These are phyloP conservation scores for Brassica rapa DNA, from an alignment of 345 rosid species.

Conservation along the genomic window DNA sequence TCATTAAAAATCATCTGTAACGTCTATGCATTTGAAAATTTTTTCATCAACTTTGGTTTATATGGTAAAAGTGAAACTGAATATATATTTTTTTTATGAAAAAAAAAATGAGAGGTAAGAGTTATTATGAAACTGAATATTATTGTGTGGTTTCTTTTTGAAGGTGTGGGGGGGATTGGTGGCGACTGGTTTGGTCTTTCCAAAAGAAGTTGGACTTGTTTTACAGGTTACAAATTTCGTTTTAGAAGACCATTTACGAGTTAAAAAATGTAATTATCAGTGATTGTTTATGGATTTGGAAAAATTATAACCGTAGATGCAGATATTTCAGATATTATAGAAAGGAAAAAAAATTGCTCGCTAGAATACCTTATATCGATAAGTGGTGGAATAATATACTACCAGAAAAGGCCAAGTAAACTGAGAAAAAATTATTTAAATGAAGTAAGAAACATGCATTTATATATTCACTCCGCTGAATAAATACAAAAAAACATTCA, in stretches of 20 bases:
- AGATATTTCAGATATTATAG: neutral
- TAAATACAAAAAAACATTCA: slow-evolving; percentile 33
- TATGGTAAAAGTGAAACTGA: neutral
- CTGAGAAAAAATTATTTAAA: slow-evolving; percentile 20
- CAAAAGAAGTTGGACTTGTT: neutral
- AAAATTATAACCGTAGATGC: neutral
- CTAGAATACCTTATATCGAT: neutral
- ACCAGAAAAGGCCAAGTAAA: slow-evolving; percentile 29
- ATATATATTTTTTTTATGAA: neutral
- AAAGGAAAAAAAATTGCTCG: neutral
- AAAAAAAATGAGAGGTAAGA: no score
- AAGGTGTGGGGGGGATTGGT: neutral
- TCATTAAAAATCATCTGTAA: slow-evolving; percentile 11
- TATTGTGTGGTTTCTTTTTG: neutral
- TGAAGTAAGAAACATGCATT: slow-evolving; percentile 31
- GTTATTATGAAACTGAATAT: neutral
- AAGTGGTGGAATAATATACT: neutral
- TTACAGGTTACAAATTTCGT: neutral
- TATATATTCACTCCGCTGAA: slow-evolving; percentile 27
- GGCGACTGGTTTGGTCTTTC: neutral
- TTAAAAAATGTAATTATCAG: neutral
- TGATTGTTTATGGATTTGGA: neutral
- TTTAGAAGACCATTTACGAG: neutral
- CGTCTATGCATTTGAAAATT: slow-evolving; percentile 7
- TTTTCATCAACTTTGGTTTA: neutral